These are phyloP conservation scores for Vigna mungo DNA, from an alignment of 306 rosid genomes.

Conservation along the genomic window DNA sequence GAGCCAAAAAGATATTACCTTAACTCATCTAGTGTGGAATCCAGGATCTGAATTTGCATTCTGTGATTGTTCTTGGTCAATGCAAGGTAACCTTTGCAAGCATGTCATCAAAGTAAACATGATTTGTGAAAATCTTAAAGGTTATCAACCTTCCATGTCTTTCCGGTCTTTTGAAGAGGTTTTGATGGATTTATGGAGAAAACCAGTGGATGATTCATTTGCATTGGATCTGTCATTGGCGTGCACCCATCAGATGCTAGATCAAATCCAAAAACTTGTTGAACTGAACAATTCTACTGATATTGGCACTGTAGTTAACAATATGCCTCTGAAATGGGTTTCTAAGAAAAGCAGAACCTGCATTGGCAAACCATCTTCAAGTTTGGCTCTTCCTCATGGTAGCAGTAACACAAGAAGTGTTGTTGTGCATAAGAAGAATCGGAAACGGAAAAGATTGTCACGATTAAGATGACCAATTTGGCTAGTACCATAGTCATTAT, in stretches of 20 bases:
- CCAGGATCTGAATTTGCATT: conserved; percentile 90
- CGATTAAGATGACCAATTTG: conserved; percentile 54
- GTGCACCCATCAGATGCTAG: conserved; percentile 81
- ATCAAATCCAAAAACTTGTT: conserved; percentile 75
- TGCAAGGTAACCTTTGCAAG: conserved; percentile 93
- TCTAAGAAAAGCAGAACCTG: conserved; percentile 47
- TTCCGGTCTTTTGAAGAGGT: conserved; percentile 72
- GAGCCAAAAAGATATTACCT: conserved; percentile 69
- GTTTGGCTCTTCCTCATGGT: conserved; percentile 47
- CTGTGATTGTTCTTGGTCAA: conserved; percentile 67
- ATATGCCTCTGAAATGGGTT: conserved; percentile 68
- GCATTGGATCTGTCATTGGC: conserved; percentile 75
- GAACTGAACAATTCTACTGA: conserved; percentile 65
- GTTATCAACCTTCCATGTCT: conserved; percentile 69
- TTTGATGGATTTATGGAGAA: conserved; percentile 59
- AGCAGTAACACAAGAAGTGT: conserved; percentile 44
- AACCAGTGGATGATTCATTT: conserved; percentile 78
- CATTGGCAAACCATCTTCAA: conserved; percentile 61
- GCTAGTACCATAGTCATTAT: background rate
- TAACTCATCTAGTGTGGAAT: conserved; percentile 81
- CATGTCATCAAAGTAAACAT: conserved; percentile 87
- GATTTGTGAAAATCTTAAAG: conserved; percentile 59
- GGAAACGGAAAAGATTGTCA: conserved; percentile 54
- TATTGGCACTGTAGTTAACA: conserved; percentile 69
- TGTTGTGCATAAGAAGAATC: conserved; percentile 50